Evolutionary conservation across 1,284 basidiomycete genomes (phyloP), one percentile per base, ranked within the genome.

Genomic region (Gomphus bonarii): DNA sequence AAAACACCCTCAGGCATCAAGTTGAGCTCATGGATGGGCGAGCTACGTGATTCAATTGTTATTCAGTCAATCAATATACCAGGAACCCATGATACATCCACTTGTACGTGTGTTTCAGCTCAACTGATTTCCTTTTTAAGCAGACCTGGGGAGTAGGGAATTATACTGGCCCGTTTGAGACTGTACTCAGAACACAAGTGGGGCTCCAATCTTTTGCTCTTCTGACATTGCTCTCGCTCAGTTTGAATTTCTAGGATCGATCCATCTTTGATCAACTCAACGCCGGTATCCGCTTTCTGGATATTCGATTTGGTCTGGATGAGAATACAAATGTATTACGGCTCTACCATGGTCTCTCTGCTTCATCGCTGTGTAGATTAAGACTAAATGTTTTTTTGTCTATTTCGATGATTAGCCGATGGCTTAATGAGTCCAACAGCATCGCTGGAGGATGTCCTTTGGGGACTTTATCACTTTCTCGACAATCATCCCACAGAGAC

Each of bases 381-480:
- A 18, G 11, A 52, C 36, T 57, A 14, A 47, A 56, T 40, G 12
- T 18, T 28, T 16, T 30, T 52, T 50, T 20, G 30, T 36, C 11
- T 38, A 30, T 1, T 36, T 16, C 9, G 11, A 33, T 50, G 35
- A 18, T 25, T 33, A 65, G 63, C 60, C 30, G 44, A 58, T 28
- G 56, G 57, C 20, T 54, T 64, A n/a, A 55, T 63, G 42, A 60
- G 59, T 47, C 18, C 14, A 16, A 63, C 61, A 12, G 62, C 63
- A 33, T 58, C 57, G 20, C 51, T 65, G 10, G 59, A 62, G 14
- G 63, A 65, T 48, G 60, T 63, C 4, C 47, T 65, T 20, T 61
- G 60, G 52, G 64, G 64, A 20, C 55, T 65, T 10, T 64, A 65
- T 51, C 54, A 62, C 46, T 65, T 63, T 58, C 57, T 65, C n/a